These are phyloP conservation scores for Lasiodiplodia sp. DNA, from an alignment of 2,329 filamentous ascomycete species.

Conservation along the genomic window DNA sequence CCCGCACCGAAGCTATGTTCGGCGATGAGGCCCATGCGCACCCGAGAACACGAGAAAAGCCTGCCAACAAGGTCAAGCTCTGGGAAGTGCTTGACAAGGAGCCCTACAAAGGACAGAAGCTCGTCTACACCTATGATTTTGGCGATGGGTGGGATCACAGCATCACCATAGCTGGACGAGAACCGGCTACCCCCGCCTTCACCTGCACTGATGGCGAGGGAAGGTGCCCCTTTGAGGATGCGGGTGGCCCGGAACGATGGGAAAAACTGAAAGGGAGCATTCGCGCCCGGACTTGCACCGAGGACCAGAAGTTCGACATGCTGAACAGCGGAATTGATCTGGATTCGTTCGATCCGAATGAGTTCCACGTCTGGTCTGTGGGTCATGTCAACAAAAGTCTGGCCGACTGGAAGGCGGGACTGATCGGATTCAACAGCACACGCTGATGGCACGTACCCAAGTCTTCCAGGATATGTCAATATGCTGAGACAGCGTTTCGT, in stretches of 20 bases:
- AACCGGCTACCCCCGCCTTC: neutral
- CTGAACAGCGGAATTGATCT: neutral
- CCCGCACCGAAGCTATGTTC: constrained; percentile 22
- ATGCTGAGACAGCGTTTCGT: too few species aligned
- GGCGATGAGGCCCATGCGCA: constrained; percentile 31
- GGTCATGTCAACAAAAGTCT: constrained; percentile 11
- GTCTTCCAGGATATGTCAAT: neutral
- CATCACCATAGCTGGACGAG: neutral
- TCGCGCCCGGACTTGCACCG: neutral
- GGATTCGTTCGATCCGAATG: neutral
- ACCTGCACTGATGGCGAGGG: neutral
- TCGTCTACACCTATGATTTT: neutral
- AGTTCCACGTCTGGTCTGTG: neutral
- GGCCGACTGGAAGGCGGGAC: neutral
- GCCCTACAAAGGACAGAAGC: constrained; percentile 5
- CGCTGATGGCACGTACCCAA: neutral
- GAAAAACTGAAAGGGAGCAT: neutral
- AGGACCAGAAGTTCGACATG: constrained; percentile 1
- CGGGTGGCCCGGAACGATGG: neutral
- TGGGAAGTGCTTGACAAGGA: constrained; percentile 33
- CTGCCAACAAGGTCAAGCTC: constrained; percentile 31
- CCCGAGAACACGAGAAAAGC: constrained; percentile 33
- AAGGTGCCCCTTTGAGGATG: neutral
- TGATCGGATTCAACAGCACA: neutral
- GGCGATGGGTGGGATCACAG: neutral